These are phyloP conservation scores for Cytospora mali DNA, from an alignment of 2,329 filamentous ascomycete species.

Conservation along the genomic window DNA sequence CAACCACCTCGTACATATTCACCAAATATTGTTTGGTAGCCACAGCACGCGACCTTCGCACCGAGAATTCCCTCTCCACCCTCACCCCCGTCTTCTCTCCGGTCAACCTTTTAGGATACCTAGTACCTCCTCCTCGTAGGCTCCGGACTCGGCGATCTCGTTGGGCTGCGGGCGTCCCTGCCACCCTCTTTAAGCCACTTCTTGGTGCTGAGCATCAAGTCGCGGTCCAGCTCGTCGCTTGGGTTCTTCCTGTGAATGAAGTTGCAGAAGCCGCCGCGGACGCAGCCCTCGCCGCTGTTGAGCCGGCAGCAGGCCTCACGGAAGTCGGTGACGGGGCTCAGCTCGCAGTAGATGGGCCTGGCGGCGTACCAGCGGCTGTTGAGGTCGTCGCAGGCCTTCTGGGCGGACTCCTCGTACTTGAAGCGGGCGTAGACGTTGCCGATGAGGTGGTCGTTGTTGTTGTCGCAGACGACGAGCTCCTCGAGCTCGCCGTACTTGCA, in stretches of 20 bases:
- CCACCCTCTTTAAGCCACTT: conserved; percentile 92
- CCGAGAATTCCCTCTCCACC: background rate
- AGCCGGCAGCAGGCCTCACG: conserved; percentile 94
- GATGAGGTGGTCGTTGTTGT: conserved; percentile 99
- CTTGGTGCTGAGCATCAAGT: conserved; percentile 86
- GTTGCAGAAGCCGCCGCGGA: conserved; percentile 96
- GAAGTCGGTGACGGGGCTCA: conserved; percentile 96
- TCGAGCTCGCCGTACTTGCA: conserved; percentile 98
- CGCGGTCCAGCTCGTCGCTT: conserved; percentile 81
- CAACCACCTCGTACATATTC: background rate
- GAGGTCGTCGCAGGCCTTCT: conserved; percentile 89
- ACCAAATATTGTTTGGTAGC: background rate
- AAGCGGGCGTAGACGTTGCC: conserved; percentile 99
- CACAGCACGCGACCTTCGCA: background rate
- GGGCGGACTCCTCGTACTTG: conserved; percentile 98
- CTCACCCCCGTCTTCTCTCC: background rate
- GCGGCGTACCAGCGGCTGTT: conserved; percentile 97
- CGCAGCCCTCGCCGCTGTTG: conserved; percentile 93
- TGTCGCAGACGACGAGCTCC: conserved; percentile 98
- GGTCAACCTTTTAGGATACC: conserved; percentile 5
- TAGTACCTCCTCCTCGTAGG: conserved; percentile 74
- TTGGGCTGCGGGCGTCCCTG: conserved; percentile 79
- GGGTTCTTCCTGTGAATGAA: conserved; percentile 99
- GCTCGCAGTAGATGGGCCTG: conserved; percentile 95
- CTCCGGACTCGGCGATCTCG: conserved; percentile 83